Percentiles rank a stretch among this genome's conserved stretches.
These are phyloP conservation scores for Pythium biforme DNA, from an alignment of 352 stramenopile species.

Conservation along the genomic window DNA sequence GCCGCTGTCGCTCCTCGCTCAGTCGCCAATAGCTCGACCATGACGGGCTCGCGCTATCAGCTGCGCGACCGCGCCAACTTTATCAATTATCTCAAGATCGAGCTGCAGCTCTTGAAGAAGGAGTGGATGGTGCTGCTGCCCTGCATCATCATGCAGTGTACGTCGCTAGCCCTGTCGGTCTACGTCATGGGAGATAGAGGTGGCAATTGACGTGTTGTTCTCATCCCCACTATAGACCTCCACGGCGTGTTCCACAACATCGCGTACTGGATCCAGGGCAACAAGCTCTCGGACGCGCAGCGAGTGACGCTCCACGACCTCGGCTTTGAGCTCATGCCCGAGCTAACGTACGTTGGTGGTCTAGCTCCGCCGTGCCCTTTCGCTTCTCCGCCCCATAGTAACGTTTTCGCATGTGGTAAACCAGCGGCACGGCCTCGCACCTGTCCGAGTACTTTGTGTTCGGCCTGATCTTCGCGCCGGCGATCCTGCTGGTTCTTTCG, in stretches of 20 bases:
- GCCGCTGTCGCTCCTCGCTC: background rate
- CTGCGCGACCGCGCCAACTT: constrained; percentile 58
- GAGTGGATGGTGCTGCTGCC: constrained; percentile 79
- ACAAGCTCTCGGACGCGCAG: constrained; percentile 64
- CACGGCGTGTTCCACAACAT: constrained; percentile 86
- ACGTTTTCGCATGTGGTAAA: background rate
- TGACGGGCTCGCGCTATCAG: constrained; percentile 36
- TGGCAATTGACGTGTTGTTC: constrained; percentile 1
- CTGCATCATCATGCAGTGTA: constrained; percentile 83
- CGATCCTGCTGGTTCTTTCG: constrained; percentile 64
- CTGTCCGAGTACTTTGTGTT: constrained; percentile 83
- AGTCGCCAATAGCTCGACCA: too few relatives aligned
- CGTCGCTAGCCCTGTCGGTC: too few relatives aligned
- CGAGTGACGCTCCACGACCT: constrained; percentile 74
- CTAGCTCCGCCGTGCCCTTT: background rate
- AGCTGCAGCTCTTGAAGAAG: constrained; percentile 51
- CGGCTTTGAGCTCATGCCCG: constrained; percentile 71
- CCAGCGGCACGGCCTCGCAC: constrained; percentile 35
- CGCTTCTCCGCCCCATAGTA: background rate
- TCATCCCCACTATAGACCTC: constrained; percentile 37
- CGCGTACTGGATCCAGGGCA: constrained; percentile 80
- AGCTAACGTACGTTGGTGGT: constrained; percentile 52
- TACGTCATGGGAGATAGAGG: too few relatives aligned
- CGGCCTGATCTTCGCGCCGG: constrained; percentile 62
- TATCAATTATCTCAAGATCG: constrained; percentile 60